phyloP scores from a whole-genome alignment of 768 basidiomycete genomes.

The Gautieria morchelliformis region DNA sequence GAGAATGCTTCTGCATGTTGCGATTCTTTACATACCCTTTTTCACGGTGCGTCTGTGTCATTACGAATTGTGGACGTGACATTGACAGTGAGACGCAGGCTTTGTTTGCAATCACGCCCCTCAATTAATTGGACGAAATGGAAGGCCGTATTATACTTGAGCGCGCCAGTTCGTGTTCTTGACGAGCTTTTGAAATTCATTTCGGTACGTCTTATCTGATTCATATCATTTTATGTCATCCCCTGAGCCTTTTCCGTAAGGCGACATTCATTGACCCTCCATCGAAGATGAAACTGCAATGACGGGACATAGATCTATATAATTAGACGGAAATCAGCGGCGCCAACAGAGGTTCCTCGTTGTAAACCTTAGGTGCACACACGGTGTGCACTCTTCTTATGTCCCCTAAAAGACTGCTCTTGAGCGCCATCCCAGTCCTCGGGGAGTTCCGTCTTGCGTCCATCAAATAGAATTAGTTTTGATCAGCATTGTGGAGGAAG shows the following conservation, averaged over 20 bases:
- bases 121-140: conserved; percentile 95
- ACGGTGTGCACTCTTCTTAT: too few species aligned
- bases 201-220: conserved; percentile 40
- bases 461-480: too few species aligned
- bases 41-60: conserved; percentile 60
- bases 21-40: conserved; percentile 95
- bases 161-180: conserved; percentile 78
- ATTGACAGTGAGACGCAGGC: conserved; percentile 33
- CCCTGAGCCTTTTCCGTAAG: conserved; percentile 20
- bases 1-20: conserved; percentile 89
- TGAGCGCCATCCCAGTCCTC: too few species aligned
- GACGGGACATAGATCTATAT: neutral
- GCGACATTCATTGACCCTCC: conserved; percentile 50
- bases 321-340: neutral
- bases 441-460: too few species aligned
- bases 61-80: neutral
- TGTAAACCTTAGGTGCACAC: neutral
- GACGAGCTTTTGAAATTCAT: conserved; percentile 87
- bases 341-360: neutral
- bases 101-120: conserved; percentile 84
- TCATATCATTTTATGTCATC: conserved; percentile 1
- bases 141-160: conserved; percentile 84
- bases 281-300: conserved; percentile 35
- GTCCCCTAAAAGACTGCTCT: too few species aligned
- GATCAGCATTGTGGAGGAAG: too few species aligned